A percentile compares a stretch with the other conserved stretches of the same genome.
Conservation (phyloP, 2,329 filamentous ascomycete genomes). For the Sarocladium brachiariae region DNA sequence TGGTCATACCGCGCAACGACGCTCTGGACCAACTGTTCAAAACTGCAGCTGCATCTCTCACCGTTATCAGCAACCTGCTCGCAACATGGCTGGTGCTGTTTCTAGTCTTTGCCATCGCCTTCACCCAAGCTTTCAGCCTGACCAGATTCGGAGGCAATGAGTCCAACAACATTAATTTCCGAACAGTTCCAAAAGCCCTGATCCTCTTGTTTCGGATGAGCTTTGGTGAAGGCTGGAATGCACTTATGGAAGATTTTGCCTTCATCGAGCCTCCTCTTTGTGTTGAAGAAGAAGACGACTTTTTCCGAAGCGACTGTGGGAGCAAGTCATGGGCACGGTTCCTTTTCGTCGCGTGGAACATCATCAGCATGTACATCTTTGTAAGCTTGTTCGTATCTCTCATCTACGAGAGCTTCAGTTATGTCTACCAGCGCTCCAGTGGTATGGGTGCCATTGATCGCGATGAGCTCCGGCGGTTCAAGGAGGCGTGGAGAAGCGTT, state of each 20-base stretch:
- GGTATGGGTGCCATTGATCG: conserved; percentile 85
- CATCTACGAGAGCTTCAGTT: conserved; percentile 99
- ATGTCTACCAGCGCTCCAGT: conserved; percentile 94
- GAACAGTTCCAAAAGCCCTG: conserved; percentile 86
- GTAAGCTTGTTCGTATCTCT: conserved; percentile 97
- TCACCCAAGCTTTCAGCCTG: conserved; percentile 92
- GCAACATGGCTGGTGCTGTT: conserved; percentile 98
- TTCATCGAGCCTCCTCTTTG: conserved; percentile 73
- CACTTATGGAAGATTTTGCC: conserved; percentile 94
- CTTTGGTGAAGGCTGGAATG: conserved; percentile 92
- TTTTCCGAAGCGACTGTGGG: conserved; percentile 88
- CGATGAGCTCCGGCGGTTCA: conserved; percentile 93
- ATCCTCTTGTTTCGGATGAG: conserved; percentile 91
- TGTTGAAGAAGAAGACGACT: conserved; percentile 58
- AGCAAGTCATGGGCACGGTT: conserved; percentile 81
- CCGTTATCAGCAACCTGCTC: conserved; percentile 82
- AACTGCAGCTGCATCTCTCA: conserved; percentile 88
- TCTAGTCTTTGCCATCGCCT: conserved; percentile 89
- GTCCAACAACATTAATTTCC: conserved; percentile 78
- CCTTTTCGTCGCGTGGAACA: conserved; percentile 95
- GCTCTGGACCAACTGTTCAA: conserved; percentile 98
- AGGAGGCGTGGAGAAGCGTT: conserved; percentile 94
- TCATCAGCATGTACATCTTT: conserved; percentile 99
- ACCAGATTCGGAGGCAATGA: conserved; percentile 76
- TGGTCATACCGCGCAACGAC: conserved; percentile 93